Evolutionary conservation across 768 basidiomycete genomes (phyloP).

Genomic region (Solioccasus polychromus): DNA sequence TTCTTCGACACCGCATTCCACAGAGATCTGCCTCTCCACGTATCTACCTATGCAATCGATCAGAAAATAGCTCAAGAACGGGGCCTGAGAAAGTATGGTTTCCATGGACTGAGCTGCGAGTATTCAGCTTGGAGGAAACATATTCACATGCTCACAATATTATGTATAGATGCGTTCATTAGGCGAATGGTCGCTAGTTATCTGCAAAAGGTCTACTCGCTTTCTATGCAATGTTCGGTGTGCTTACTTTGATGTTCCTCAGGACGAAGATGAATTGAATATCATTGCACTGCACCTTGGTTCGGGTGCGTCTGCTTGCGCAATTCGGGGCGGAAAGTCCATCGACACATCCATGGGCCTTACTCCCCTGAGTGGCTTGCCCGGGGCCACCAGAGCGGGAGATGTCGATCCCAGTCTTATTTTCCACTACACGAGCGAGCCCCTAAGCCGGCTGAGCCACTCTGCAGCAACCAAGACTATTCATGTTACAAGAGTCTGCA

Average conservation of each 20-base stretch:
- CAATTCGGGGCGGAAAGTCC: slow-evolving; percentile 68
- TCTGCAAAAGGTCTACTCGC: slow-evolving; percentile 47
- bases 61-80: slow-evolving; percentile 56
- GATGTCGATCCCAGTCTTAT: slow-evolving; percentile 82
- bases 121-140: neutral
- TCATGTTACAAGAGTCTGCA: slow-evolving; percentile 48
- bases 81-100: slow-evolving; percentile 86
- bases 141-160: neutral
- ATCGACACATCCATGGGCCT: slow-evolving; percentile 91
- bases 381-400: slow-evolving; percentile 86
- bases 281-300: slow-evolving; percentile 86
- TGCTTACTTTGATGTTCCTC: neutral
- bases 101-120: slow-evolving; percentile 80
- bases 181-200: slow-evolving; percentile 56
- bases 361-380: slow-evolving; percentile 83
- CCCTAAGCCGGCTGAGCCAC: slow-evolving; percentile 48
- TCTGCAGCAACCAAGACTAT: slow-evolving; percentile 43
- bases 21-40: slow-evolving; percentile 67
- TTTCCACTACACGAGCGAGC: slow-evolving; percentile 70
- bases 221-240: neutral
- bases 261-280: slow-evolving; percentile 52
- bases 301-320: slow-evolving; percentile 84
- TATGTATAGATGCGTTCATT: slow-evolving; percentile 59
- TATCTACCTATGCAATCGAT: slow-evolving; percentile 77
- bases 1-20: slow-evolving; percentile 92